Percentiles rank a stretch among this genome's conserved stretches.
These are phyloP conservation scores for Starmera pachycereana DNA, from an alignment of 805 yeast genomes.

Conservation along the genomic window DNA sequence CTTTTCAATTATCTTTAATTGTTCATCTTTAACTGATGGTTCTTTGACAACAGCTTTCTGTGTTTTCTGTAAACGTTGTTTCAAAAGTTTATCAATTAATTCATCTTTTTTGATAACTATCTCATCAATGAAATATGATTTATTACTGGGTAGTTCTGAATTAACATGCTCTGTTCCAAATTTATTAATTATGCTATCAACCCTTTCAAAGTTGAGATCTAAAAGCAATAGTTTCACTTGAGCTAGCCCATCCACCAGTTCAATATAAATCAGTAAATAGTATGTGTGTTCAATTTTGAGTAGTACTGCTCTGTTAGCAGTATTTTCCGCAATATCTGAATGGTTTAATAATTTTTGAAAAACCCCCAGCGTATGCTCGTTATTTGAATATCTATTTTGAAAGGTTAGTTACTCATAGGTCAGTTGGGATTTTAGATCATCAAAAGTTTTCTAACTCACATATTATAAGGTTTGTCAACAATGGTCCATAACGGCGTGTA, in stretches of 20 bases:
- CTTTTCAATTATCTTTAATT: slow-evolving; percentile 5
- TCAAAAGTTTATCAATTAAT: slow-evolving; percentile 13
- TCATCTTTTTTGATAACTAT: slow-evolving; percentile 11
- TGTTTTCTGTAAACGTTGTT: slow-evolving; percentile 3
- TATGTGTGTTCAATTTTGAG: slow-evolving; percentile 4
- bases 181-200: slow-evolving; percentile 2
- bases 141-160: not conserved
- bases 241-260: slow-evolving; percentile 1
- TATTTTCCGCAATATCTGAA: slow-evolving; percentile 5
- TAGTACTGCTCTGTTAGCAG: slow-evolving; percentile 9
- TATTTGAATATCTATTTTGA: slow-evolving; percentile 9
- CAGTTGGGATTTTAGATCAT: too few species aligned
- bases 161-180: slow-evolving; percentile 1
- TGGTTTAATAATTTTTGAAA: slow-evolving; percentile 11
- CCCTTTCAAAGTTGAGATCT: slow-evolving; percentile 6
- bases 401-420: not conserved
- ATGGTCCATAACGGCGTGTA: slow-evolving; percentile 18
- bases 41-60: slow-evolving; percentile 6
- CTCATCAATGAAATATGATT: slow-evolving; percentile 13
- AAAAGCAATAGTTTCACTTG: slow-evolving; percentile 12
- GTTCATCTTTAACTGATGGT: slow-evolving; percentile 10
- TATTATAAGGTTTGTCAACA: slow-evolving; percentile 17
- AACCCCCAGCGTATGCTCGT: slow-evolving; percentile 3
- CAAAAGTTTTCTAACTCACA: slow-evolving; percentile 7
- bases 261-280: slow-evolving; percentile 14